phyloP scores from a whole-genome alignment of 2,329 filamentous ascomycete species.

The Ceratocystiopsis sp. region DNA sequence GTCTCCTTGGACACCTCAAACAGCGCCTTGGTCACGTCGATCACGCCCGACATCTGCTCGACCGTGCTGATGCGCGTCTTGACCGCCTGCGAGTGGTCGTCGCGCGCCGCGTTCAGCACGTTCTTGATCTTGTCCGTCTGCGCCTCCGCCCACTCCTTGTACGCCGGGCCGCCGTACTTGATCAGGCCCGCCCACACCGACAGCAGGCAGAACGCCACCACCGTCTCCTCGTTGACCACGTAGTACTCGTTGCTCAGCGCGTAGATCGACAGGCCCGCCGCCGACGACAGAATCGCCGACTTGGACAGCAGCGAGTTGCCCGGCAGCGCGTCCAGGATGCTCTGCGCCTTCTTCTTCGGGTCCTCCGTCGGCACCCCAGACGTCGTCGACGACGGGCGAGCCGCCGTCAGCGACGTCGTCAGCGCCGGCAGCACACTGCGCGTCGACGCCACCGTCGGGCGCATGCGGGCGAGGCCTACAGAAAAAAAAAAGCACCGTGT shows the following conservation, averaged over 20 bases:
- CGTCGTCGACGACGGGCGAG: slow-evolving; percentile 44
- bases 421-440: background rate
- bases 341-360: slow-evolving; percentile 93
- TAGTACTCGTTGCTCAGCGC: slow-evolving; percentile 99
- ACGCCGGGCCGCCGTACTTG: slow-evolving; percentile 84
- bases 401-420: slow-evolving; percentile 48
- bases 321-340: slow-evolving; percentile 81
- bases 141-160: slow-evolving; percentile 78
- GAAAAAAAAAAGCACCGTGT: slow-evolving; percentile 5
- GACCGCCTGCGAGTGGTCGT: slow-evolving; percentile 90
- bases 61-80: slow-evolving; percentile 89
- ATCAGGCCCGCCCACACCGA: slow-evolving; percentile 84
- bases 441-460: slow-evolving; percentile 44
- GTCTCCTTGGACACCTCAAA: slow-evolving; percentile 99
- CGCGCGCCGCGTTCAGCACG: slow-evolving; percentile 85
- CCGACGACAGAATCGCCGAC: slow-evolving; percentile 89
- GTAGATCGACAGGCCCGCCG: slow-evolving; percentile 77
- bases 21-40: slow-evolving; percentile 91
- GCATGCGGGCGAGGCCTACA: slow-evolving; percentile 77
- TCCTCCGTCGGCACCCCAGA: slow-evolving; percentile 62
- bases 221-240: slow-evolving; percentile 96
- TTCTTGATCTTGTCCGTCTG: slow-evolving; percentile 87
- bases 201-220: slow-evolving; percentile 82
- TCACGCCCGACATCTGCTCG: slow-evolving; percentile 82
- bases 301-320: slow-evolving; percentile 88